Base-by-base conservation (phyloP, 495 filamentous ascomycete genomes). In the Cercophora samala region DNA sequence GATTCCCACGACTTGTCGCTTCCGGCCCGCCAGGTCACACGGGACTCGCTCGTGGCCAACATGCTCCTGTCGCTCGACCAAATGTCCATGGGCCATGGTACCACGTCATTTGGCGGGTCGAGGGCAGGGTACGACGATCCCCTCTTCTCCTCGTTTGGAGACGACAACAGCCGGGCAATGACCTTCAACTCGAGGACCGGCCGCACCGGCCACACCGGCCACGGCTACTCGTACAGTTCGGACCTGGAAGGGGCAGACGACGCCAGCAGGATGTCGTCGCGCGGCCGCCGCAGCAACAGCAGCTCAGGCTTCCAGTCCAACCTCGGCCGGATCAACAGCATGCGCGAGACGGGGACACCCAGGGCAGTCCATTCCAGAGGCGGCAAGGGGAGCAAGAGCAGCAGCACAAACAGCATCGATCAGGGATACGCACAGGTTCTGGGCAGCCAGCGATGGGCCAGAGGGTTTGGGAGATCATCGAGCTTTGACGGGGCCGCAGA, bases 1-100 rank as follows among this genome's bases (percentile, higher is more conserved):
- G 92, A 97, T 75, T 94, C 93, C 25, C 93, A 97, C 80, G 93
- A 97, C 76, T 81, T 97, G 60, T 93, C 92, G 37, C 80, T 96
- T 61, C 87, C 89, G 8, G 82, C 89, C 60, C 83, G 88, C 64
- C 89, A 93, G 74, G 87, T 89, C 68, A 89, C 88, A 26, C 87
- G 93, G 60, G 91, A 93, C 70, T 97, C 93, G 23, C 87, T 97
- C 58, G 90, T 97, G 55, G 91, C 93, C 76, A 93, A 96, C 72
- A 92, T 97, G 87, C 85, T 97, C 15, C 84, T 93, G 32, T 96
- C 93, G 19, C 86, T 97, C 66, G 92, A 96, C 77, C 89, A 91
- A 79, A 86, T 92, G 73, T 85, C 84, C 13, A 80, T 85, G 65
- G 83, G 85, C 5, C 84, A 84, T 68, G 60, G 60, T 62, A 29